Percentiles rank a stretch among this genome's conserved stretches.
These are phyloP conservation scores for Aspergillaceae sp. DNA, from an alignment of 2,329 filamentous ascomycete species.

Conservation along the genomic window DNA sequence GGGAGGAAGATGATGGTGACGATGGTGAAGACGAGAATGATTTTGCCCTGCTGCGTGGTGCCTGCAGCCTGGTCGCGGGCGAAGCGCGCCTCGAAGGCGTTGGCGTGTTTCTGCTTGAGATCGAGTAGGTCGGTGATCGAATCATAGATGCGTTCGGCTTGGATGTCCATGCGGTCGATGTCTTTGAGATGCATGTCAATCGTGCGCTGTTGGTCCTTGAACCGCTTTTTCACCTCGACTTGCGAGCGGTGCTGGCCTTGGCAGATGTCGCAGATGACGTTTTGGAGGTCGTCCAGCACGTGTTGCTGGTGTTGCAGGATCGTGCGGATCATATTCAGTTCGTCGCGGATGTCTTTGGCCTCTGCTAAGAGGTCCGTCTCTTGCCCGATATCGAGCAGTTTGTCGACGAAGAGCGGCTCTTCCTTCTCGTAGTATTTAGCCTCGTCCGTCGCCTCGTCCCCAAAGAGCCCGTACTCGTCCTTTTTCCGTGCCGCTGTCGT, in stretches of 20 bases:
- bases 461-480: neutral
- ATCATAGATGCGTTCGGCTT: constrained; percentile 52
- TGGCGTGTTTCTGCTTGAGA: constrained; percentile 61
- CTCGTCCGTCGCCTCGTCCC: constrained; percentile 5
- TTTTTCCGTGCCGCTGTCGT: constrained; percentile 2
- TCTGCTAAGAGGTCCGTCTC: constrained; percentile 56
- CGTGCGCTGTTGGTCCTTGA: constrained; percentile 49
- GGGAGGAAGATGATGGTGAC: constrained; percentile 52
- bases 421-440: constrained; percentile 23
- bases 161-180: constrained; percentile 55
- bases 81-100: constrained; percentile 56
- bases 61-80: constrained; percentile 51
- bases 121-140: constrained; percentile 56
- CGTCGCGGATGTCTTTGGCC: constrained; percentile 59
- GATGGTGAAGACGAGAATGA: constrained; percentile 52
- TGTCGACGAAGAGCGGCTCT: constrained; percentile 39
- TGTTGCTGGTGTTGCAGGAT: constrained; percentile 33
- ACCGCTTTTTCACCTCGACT: constrained; percentile 45
- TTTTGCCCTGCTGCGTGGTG: constrained; percentile 50
- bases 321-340: constrained; percentile 53
- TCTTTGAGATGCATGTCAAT: constrained; percentile 53
- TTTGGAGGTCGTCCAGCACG: constrained; percentile 27
- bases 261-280: constrained; percentile 28
- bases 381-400: constrained; percentile 45
- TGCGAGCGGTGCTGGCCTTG: constrained; percentile 27